A percentile compares a stretch with the other conserved stretches of the same genome.
Evolutionary conservation across 2,329 filamentous ascomycete species (phyloP).

Genomic region (Fusarium newnesense): DNA sequence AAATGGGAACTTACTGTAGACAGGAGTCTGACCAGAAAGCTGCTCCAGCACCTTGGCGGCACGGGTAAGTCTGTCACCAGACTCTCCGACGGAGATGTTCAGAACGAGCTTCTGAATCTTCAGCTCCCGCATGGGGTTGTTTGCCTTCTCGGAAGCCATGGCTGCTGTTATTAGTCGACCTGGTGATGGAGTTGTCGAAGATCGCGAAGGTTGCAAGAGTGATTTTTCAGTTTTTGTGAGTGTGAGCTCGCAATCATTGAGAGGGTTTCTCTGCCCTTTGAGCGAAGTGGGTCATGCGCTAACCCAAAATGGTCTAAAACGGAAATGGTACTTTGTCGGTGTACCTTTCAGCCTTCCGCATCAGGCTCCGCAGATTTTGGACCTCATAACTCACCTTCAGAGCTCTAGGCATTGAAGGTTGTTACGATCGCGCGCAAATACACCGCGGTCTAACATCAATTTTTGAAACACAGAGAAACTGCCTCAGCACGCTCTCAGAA

Average conservation of each 20-base stretch:
- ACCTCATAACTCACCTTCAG: slow-evolving; percentile 53
- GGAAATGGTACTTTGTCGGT: slow-evolving; percentile 43
- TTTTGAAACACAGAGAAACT: slow-evolving; percentile 55
- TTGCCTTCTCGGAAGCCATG: slow-evolving; percentile 80
- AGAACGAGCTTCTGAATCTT: slow-evolving; percentile 99
- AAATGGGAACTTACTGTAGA: slow-evolving; percentile 82
- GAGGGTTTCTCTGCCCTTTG: no score
- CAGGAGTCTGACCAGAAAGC: slow-evolving; percentile 98
- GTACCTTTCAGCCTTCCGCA: slow-evolving; percentile 53
- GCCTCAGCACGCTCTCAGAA: slow-evolving; percentile 45
- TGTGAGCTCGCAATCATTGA: slow-evolving; percentile 49
- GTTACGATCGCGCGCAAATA: slow-evolving; percentile 52
- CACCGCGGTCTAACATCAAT: slow-evolving; percentile 53
- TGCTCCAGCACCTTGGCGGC: slow-evolving; percentile 99
- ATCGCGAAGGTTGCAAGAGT: slow-evolving; percentile 43
- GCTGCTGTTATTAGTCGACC: slow-evolving; percentile 52
- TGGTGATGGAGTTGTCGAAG: slow-evolving; percentile 50
- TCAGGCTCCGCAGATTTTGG: slow-evolving; percentile 60
- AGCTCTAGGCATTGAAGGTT: slow-evolving; percentile 58
- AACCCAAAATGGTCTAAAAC: slow-evolving; percentile 41
- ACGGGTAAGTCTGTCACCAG: slow-evolving; percentile 99
- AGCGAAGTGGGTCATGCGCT: slow-evolving; percentile 17
- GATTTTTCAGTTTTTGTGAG: slow-evolving; percentile 50
- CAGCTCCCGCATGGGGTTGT: slow-evolving; percentile 99
- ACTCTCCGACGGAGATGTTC: slow-evolving; percentile 99